phyloP scores from a whole-genome alignment of 129 eudicot genomes.

The sunflower (Helianthus annuus) region HanXRQr2.0-SUNRISE NC_035438.2:34444905-34445404 shows the following conservation, averaged over 20 bases:
- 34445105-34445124: conserved; percentile 4
- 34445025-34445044: conserved; percentile 98
- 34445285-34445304: not conserved
- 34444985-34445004: conserved; percentile 99
- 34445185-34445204: too few species aligned
- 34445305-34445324: not conserved
- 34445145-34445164: too few species aligned
- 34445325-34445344: not conserved
- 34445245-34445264: not conserved
- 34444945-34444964: conserved; percentile 97
- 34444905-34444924: conserved; percentile 98
- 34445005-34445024: conserved; percentile 97
- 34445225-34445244: not conserved
- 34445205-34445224: not conserved
- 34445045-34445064: conserved; percentile 95
- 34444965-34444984: conserved; percentile 99
- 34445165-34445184: too few species aligned
- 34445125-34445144: not conserved
- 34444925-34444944: conserved; percentile 95
- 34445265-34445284: not conserved
- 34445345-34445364: not conserved
- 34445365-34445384: not conserved
- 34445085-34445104: conserved; percentile 73
- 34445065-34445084: conserved; percentile 96
- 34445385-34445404: not conserved